A percentile compares a stretch with the other conserved stretches of the same genome.
phyloP scores from a whole-genome alignment of 1,284 basidiomycete genomes.

The Cryptococcus depauperatus region DNA sequence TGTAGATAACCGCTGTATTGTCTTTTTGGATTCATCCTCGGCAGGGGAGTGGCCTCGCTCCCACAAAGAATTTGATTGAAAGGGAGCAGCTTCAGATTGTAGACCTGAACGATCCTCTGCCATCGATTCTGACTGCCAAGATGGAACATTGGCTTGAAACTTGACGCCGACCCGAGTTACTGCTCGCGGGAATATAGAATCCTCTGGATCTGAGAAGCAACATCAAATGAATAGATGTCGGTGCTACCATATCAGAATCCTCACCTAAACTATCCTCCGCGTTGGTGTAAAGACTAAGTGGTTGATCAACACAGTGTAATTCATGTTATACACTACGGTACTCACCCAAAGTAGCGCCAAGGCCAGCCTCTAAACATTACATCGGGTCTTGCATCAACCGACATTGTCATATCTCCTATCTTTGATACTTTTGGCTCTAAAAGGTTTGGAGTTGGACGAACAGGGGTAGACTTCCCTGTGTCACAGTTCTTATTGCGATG shows the following conservation, averaged over 20 bases:
- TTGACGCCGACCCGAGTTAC: conserved; percentile 79
- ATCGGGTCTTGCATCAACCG: conserved; percentile 60
- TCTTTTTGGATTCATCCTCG: conserved; percentile 33
- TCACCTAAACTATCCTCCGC: conserved; percentile 82
- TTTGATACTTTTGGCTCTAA: conserved; percentile 47
- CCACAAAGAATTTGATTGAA: background rate
- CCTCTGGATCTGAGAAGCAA: conserved; percentile 69
- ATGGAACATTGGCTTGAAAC: conserved; percentile 59
- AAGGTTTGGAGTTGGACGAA: background rate
- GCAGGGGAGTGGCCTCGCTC: conserved; percentile 35
- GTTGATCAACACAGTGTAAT: too few species aligned
- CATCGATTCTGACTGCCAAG: conserved; percentile 40
- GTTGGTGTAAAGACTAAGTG: conserved; percentile 67
- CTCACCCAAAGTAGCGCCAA: conserved; percentile 87
- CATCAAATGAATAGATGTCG: conserved; percentile 9
- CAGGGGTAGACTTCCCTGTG: conserved; percentile 52
- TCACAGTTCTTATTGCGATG: conserved; percentile 55
- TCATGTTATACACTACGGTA: too few species aligned
- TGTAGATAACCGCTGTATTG: conserved; percentile 23
- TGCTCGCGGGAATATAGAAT: conserved; percentile 85
- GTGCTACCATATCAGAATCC: background rate
- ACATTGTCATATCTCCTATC: conserved; percentile 61
- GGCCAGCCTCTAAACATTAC: conserved; percentile 66
- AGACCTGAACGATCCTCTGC: conserved; percentile 13
- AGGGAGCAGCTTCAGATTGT: conserved; percentile 1